These are phyloP conservation scores for Bruguiera sexangula DNA, from an alignment of 345 rosid species.

Conservation along the genomic window DNA sequence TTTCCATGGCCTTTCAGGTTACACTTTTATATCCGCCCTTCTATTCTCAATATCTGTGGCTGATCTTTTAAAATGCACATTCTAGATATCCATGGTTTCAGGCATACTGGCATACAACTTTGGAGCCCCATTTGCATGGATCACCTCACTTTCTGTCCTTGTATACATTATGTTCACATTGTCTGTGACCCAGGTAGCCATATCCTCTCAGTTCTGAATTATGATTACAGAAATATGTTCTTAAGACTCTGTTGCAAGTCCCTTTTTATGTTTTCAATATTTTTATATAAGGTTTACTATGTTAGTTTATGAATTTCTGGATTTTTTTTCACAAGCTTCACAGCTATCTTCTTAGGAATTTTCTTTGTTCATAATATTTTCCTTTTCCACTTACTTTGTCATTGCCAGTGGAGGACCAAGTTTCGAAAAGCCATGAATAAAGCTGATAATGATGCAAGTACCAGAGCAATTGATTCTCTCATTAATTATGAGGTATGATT, in stretches of 20 bases:
- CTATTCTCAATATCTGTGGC: slow-evolving; percentile 24
- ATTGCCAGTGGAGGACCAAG: slow-evolving; percentile 90
- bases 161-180: slow-evolving; percentile 79
- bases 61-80: slow-evolving; percentile 41
- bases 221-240: background rate
- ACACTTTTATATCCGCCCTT: slow-evolving; percentile 5
- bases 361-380: background rate
- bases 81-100: slow-evolving; percentile 95
- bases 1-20: slow-evolving; percentile 3
- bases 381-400: slow-evolving; percentile 13
- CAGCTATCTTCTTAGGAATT: background rate
- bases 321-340: no score
- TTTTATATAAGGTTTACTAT: no score
- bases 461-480: slow-evolving; percentile 93
- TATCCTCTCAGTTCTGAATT: slow-evolving; percentile 13
- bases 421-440: slow-evolving; percentile 96
- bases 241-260: background rate
- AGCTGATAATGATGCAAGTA: slow-evolving; percentile 96
- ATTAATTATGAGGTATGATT: slow-evolving; percentile 89
- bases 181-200: slow-evolving; percentile 79
- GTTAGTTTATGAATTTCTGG: no score
- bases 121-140: slow-evolving; percentile 98
- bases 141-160: slow-evolving; percentile 88
- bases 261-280: no score
- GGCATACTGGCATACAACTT: slow-evolving; percentile 92